Evolutionary conservation across 1,139 yeast species (phyloP).

Genomic region (Hyphopichia khmerensis): DNA sequence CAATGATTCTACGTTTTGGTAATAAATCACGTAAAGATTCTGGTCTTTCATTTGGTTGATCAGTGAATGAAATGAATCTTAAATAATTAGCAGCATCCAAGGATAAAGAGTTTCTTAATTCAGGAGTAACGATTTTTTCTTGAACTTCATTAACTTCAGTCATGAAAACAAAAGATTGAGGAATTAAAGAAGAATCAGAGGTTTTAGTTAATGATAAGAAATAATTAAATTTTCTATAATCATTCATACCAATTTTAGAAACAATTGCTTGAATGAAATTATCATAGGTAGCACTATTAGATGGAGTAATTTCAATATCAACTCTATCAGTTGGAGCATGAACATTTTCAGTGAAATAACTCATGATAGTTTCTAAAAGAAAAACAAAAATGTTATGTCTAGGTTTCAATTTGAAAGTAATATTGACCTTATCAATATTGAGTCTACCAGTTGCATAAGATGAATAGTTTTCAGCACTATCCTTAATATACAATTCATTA

Average conservation of each 20-base stretch:
- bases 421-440: constrained; percentile 62
- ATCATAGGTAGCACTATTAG: constrained; percentile 52
- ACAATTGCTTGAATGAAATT: constrained; percentile 83
- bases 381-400: constrained; percentile 78
- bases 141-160: constrained; percentile 82
- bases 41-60: constrained; percentile 74
- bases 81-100: constrained; percentile 55
- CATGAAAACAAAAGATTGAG: constrained; percentile 81
- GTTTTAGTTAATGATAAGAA: constrained; percentile 84
- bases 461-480: constrained; percentile 67
- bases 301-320: constrained; percentile 62
- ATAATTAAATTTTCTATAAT: constrained; percentile 72
- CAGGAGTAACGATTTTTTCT: constrained; percentile 53
- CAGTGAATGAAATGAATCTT: constrained; percentile 76
- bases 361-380: constrained; percentile 53
- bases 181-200: constrained; percentile 65
- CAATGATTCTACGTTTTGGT: constrained; percentile 54
- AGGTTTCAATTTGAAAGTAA: constrained; percentile 65
- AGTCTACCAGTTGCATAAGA: constrained; percentile 89
- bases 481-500: constrained; percentile 55
- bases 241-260: constrained; percentile 80
- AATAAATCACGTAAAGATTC: constrained; percentile 46
- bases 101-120: constrained; percentile 50
- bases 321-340: constrained; percentile 60
- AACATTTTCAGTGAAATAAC: constrained; percentile 52